Conservation (phyloP, 139 green algal genomes). For the Chlorella sp. region DNA sequence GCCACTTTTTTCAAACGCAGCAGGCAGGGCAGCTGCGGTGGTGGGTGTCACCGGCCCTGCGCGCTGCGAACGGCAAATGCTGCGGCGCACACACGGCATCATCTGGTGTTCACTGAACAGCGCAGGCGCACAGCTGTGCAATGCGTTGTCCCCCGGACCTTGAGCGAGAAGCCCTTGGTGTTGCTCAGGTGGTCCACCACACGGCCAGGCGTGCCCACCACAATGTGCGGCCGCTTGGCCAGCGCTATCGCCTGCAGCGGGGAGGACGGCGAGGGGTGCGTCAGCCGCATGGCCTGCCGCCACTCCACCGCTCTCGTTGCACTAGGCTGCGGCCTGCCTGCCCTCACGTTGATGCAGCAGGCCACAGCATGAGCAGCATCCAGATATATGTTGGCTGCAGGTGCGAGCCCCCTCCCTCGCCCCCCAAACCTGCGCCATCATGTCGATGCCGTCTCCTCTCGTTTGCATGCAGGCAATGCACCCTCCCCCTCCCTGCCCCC, state of each 20-base stretch:
- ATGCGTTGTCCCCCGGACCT: slow-evolving; percentile 16
- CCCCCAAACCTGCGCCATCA: not conserved
- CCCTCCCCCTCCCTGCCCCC: not conserved
- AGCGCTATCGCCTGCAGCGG: slow-evolving; percentile 84
- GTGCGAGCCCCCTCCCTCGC: not conserved
- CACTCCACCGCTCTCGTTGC: too few species aligned
- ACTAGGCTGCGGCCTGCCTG: too few species aligned
- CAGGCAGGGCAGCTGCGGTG: not conserved
- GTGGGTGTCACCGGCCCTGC: not conserved
- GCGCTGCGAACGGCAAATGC: too few species aligned
- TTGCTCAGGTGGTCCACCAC: slow-evolving; percentile 99
- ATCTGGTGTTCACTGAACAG: not conserved
- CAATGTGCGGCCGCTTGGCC: slow-evolving; percentile 91
- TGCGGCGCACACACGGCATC: not conserved
- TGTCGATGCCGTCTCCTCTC: not conserved
- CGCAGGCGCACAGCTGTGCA: too few species aligned
- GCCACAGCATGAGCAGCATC: not conserved
- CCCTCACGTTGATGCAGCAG: too few species aligned
- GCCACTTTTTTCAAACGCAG: too few species aligned
- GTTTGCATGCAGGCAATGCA: too few species aligned
- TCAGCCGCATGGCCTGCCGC: not conserved
- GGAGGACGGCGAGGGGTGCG: not conserved
- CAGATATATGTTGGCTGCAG: not conserved
- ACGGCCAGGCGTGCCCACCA: slow-evolving; percentile 95
- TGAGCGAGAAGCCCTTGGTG: slow-evolving; percentile 97